Base-by-base conservation (phyloP, 768 basidiomycete genomes). In the Leccinum ochraceum region DNA sequence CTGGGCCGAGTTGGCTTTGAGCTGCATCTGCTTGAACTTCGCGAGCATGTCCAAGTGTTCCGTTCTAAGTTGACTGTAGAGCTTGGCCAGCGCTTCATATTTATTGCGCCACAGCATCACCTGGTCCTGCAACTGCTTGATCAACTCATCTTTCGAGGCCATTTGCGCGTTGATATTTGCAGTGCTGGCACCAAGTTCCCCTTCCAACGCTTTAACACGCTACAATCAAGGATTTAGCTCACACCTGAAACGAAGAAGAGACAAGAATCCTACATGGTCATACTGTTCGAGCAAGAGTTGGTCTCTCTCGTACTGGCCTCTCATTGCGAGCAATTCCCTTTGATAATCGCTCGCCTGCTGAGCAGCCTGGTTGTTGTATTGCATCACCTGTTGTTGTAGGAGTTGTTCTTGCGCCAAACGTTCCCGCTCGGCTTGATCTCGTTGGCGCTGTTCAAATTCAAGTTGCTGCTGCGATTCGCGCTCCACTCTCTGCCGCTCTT, bases 271-370 rank as follows among this genome's bases (percentile, higher is more conserved):
- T 75, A 96, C 95, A 46, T 90, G 84, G 71, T 99, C 97, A 69
- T 99, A 99, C 68, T 98, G 95, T 74, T 98, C 96, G 57, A 99
- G 80, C 75, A 99, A 86, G 66, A 99, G 89, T 73, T 99, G 97
- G 69, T 99, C 96, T 13, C 97, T 86, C 76, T 99, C 97, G 71
- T 94, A 99, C 72, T 98, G 97, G 0, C 97, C 95, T 52, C 95
- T 81, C 90, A 98, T 91, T 10, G 84, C 92, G 53, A 98, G 83
- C 53, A 98, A 78, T 73, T 98, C 90, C 55, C 92, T 82, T 74
- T 99, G 94, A 49, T 95, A 82, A 61, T 98, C 95, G 57, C 84
- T 80, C 32, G 86, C 81, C 65, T 92, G 88, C 61, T 88, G 86
- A 49, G 82, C 86, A 39, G 86, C 85, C 72, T 93, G 89, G 62